phyloP scores from a whole-genome alignment of 1,139 yeast genomes.

The Nakaseomyces glabratus region DNA sequence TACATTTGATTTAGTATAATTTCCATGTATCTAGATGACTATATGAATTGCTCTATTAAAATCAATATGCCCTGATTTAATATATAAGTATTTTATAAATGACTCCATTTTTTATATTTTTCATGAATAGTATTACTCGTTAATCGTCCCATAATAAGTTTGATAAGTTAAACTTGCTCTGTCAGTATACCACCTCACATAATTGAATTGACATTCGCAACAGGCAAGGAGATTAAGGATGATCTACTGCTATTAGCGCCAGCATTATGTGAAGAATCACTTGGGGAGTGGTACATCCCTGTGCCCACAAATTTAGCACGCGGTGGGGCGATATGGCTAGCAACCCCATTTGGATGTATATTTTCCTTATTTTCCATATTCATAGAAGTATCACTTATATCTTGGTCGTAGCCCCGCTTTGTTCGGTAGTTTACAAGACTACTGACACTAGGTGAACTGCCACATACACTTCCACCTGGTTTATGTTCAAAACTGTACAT shows the following conservation, averaged over 20 bases:
- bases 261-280: conserved; percentile 13
- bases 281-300: conserved; percentile 19
- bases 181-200: no score
- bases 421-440: conserved; percentile 13
- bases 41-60: no score
- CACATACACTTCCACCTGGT: conserved; percentile 10
- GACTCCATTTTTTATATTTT: no score
- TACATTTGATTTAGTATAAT: no score
- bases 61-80: no score
- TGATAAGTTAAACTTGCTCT: no score
- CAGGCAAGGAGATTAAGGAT: conserved; percentile 18
- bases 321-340: conserved; percentile 15
- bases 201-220: conserved; percentile 2
- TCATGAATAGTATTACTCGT: no score
- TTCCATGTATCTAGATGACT: no score
- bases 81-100: no score
- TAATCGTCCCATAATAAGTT: no score
- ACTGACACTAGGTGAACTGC: conserved; percentile 18
- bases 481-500: conserved; percentile 21
- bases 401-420: conserved; percentile 9
- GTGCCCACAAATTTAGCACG: conserved; percentile 22
- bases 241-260: conserved; percentile 18
- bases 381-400: conserved; percentile 6
- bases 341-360: conserved; percentile 11
- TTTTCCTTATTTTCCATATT: conserved; percentile 14